Conservation (phyloP, 169 alveolate species). For the Plasmodium blacklocki region DNA sequence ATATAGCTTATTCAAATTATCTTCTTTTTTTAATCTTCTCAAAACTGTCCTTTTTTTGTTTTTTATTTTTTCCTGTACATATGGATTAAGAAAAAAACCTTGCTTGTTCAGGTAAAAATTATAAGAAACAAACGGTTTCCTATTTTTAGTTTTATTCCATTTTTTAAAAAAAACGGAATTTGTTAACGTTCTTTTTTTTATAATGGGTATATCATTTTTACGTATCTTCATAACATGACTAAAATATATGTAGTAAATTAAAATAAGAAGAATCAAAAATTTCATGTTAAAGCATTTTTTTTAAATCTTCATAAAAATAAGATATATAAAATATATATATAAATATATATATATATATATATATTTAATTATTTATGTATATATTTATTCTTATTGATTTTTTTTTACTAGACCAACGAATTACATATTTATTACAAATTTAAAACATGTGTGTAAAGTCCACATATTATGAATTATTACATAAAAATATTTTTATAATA, state of each 20-base stretch:
- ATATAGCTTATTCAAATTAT: too few relatives aligned
- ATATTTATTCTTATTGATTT: neutral
- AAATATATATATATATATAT: neutral
- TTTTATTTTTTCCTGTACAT: too few relatives aligned
- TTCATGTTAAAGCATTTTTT: constrained; percentile 13
- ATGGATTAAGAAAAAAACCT: neutral
- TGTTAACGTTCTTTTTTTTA: neutral
- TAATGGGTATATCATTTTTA: neutral
- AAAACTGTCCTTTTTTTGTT: too few relatives aligned
- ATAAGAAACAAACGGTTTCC: too few relatives aligned
- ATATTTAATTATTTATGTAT: neutral
- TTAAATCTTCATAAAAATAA: neutral
- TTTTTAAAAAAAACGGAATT: neutral
- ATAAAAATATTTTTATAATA: neutral
- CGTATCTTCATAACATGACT: neutral
- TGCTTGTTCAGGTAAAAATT: neutral
- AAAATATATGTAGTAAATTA: neutral
- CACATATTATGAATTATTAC: too few relatives aligned
- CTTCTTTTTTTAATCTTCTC: too few relatives aligned
- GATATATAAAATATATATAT: neutral
- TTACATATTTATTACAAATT: too few relatives aligned
- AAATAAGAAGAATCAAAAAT: neutral
- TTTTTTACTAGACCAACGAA: neutral
- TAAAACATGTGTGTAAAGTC: too few relatives aligned
- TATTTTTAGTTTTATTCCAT: too few relatives aligned